These are phyloP conservation scores for Arthrocladium fulminans DNA, from an alignment of 2,329 filamentous ascomycete genomes.

Conservation along the genomic window DNA sequence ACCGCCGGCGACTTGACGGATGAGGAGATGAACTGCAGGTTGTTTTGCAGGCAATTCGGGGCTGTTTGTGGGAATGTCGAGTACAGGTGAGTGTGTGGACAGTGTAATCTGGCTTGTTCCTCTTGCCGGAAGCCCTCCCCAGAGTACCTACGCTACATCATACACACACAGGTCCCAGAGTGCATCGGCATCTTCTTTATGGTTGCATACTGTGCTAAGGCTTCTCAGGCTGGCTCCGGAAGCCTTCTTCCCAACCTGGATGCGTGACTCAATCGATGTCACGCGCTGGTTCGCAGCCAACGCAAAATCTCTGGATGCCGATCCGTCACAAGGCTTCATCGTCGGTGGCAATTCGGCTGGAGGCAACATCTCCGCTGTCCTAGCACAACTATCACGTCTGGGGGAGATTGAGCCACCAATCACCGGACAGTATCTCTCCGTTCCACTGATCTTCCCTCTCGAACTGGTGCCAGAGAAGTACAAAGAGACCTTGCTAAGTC, in stretches of 20 bases:
- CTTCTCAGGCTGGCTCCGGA: constrained; percentile 36
- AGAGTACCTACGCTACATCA: no score
- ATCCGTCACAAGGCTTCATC: constrained; percentile 34
- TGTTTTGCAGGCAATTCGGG: background rate
- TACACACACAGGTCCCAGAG: no score
- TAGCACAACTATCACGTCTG: constrained; percentile 35
- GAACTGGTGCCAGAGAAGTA: constrained; percentile 33
- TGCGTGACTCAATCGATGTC: constrained; percentile 40
- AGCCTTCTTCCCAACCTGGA: constrained; percentile 37
- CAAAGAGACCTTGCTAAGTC: constrained; percentile 17
- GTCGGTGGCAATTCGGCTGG: constrained; percentile 42
- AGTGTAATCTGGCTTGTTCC: background rate
- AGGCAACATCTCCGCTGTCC: constrained; percentile 32
- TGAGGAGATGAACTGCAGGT: constrained; percentile 5
- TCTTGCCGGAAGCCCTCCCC: no score
- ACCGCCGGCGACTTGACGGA: background rate
- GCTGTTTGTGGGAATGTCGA: constrained; percentile 7
- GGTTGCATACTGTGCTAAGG: no score
- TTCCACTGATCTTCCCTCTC: constrained; percentile 15
- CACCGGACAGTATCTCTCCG: constrained; percentile 39
- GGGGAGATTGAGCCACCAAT: constrained; percentile 34
- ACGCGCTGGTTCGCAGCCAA: constrained; percentile 33
- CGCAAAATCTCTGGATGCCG: constrained; percentile 5
- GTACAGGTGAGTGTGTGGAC: background rate
- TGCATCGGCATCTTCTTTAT: no score